Evolutionary conservation across 805 yeast species (phyloP), one percentile per base, ranked within the genome.

Genomic region (Starmerella sirachaensis): DNA sequence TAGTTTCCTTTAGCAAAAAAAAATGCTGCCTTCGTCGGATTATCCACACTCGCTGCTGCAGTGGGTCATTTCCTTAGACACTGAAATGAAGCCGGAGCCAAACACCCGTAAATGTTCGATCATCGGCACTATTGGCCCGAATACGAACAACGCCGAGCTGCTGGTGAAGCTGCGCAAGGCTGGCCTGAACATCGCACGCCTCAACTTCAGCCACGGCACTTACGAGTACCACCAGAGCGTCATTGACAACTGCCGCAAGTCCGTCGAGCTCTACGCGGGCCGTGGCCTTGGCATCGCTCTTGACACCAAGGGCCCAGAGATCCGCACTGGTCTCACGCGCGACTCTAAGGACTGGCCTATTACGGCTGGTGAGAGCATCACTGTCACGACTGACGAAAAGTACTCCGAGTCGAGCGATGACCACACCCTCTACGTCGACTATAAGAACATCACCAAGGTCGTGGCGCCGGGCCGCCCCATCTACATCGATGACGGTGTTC

Each of bases 271-370:
- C 40, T 85, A 78, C 65, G 75, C 81, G 51, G 96, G 97, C 59
- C 83, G 97, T 69, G 98, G 97, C 39, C 72, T 91, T 57, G 97
- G 95, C 46, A 86, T 91, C 65, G 98, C 98, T 50, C 76, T 91
- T 56, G 98, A 91, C 65, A 91, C 97, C 64, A 91, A 91, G 75
- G 98, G 98, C 54, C 98, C 98, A 48, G 98, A 91, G 70, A 91
- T 91, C 69, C 83, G 98, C 76, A 88, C 98, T 42, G 98, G 98
- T 65, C 76, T 85, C 63, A 91, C 98, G 54, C 62, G 65, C 48
- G 82, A 72, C 56, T 81, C 74, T 43, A 63, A 65, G 45, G 98
- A 91, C 61, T 84, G 65, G 66, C 79, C 94, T 57, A 80, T 91
- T 57, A 64, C 72, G 31, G 72, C 91, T 45, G 76, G 75, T 66